Percentiles rank a stretch among this genome's conserved stretches.
Conservation (phyloP, 805 yeast species). For the Yarrowia keelungensis region DNA sequence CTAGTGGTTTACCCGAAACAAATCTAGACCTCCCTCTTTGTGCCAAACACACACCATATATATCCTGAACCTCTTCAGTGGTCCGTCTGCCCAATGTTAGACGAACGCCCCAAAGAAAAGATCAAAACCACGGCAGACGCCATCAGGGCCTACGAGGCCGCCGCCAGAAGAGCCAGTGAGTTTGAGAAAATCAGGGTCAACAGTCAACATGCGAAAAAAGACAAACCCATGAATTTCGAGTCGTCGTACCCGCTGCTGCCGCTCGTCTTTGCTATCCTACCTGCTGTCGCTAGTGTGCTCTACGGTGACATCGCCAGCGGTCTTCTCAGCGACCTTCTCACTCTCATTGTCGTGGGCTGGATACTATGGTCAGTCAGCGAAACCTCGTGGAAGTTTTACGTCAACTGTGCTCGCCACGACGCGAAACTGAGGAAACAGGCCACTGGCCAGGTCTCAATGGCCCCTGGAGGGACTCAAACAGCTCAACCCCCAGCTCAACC, state of each 20-base stretch:
- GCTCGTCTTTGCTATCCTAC: slow-evolving; percentile 43
- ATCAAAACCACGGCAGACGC: slow-evolving; percentile 34
- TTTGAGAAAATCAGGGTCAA: slow-evolving; percentile 23
- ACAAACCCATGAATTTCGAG: slow-evolving; percentile 26
- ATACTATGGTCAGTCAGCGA: slow-evolving; percentile 44
- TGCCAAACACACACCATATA: slow-evolving; percentile 34
- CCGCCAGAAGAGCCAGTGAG: slow-evolving; percentile 35
- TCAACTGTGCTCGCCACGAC: slow-evolving; percentile 35
- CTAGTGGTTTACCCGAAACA: slow-evolving; percentile 35
- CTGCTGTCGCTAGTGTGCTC: slow-evolving; percentile 42
- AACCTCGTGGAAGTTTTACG: slow-evolving; percentile 43
- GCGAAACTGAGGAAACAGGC: not conserved
- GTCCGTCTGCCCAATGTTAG: slow-evolving; percentile 26
- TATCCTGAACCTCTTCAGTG: slow-evolving; percentile 14
- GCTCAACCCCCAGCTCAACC: slow-evolving; percentile 1
- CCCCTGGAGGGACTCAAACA: not conserved
- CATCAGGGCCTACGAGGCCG: slow-evolving; percentile 32
- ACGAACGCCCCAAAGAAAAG: slow-evolving; percentile 33
- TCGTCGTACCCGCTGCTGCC: slow-evolving; percentile 31
- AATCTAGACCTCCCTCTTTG: slow-evolving; percentile 31
- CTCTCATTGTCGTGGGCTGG: slow-evolving; percentile 44
- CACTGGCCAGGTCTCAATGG: not conserved
- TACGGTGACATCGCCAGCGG: slow-evolving; percentile 42
- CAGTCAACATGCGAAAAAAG: slow-evolving; percentile 22
- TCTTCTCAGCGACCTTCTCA: slow-evolving; percentile 43